Percentiles rank a stretch among this genome's conserved stretches.
These are phyloP conservation scores for Spencermartinsiella ligniputridi DNA, from an alignment of 1,139 yeast genomes.

Conservation along the genomic window DNA sequence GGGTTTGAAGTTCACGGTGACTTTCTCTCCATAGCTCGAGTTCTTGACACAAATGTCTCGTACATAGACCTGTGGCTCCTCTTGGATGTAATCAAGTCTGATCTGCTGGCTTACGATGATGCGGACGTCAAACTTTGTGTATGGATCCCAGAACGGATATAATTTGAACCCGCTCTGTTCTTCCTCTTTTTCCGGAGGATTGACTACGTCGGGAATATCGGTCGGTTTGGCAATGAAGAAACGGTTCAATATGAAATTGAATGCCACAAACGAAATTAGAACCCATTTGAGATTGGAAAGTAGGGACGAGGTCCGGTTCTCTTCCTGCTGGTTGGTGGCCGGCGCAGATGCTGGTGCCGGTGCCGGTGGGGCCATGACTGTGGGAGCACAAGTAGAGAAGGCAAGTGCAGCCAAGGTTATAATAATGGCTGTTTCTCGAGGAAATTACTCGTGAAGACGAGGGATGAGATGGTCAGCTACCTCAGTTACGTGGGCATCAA, in stretches of 20 bases:
- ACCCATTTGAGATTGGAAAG: background rate
- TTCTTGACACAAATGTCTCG: background rate
- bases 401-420: too few species aligned
- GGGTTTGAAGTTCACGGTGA: background rate
- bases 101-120: background rate
- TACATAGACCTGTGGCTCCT: background rate
- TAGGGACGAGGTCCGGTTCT: too few species aligned
- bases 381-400: too few species aligned
- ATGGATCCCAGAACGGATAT: conserved; percentile 1
- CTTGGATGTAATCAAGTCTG: background rate
- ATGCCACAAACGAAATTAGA: background rate
- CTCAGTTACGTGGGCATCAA: too few species aligned
- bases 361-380: background rate
- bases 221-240: background rate
- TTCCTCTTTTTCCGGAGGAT: background rate
- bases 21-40: background rate
- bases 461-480: too few species aligned
- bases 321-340: background rate
- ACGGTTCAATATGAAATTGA: background rate
- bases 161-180: background rate
- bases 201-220: background rate
- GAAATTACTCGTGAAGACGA: too few species aligned
- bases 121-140: background rate
- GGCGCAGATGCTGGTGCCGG: background rate
- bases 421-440: too few species aligned